phyloP scores from a whole-genome alignment of 495 filamentous ascomycete species.

The Lepidopterella palustris region DNA sequence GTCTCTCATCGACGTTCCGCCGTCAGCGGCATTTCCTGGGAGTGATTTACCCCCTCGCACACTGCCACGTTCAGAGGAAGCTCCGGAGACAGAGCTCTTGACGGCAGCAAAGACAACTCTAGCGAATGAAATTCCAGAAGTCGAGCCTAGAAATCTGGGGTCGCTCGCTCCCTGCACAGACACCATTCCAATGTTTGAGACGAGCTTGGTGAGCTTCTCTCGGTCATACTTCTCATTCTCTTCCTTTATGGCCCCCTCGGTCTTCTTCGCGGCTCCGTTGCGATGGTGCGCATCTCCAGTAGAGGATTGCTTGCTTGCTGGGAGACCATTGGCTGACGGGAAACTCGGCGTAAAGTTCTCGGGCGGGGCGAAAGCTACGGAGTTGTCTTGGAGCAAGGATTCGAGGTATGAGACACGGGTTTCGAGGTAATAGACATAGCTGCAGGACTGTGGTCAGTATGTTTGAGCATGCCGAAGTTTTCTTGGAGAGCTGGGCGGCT shows the following conservation, averaged over 20 bases:
- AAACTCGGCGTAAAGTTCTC: constrained; percentile 63
- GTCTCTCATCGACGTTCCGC: constrained; percentile 71
- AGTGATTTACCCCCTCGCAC: constrained; percentile 27
- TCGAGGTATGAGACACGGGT: constrained; percentile 78
- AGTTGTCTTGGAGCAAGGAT: constrained; percentile 60
- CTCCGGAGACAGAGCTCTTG: constrained; percentile 63
- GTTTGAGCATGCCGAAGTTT: not conserved
- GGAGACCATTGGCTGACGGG: constrained; percentile 9
- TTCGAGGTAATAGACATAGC: constrained; percentile 93
- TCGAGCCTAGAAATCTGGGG: constrained; percentile 74
- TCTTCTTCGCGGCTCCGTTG: constrained; percentile 15
- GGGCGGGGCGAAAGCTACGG: constrained; percentile 64
- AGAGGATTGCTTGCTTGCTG: constrained; percentile 8
- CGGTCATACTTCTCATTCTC: constrained; percentile 49
- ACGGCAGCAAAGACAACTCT: constrained; percentile 91
- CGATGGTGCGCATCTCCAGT: not conserved
- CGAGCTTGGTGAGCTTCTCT: constrained; percentile 63
- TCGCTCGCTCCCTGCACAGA: constrained; percentile 71
- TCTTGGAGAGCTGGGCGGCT: not conserved
- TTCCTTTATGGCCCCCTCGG: constrained; percentile 26
- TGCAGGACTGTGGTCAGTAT: constrained; percentile 33
- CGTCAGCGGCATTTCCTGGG: constrained; percentile 17
- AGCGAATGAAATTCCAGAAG: constrained; percentile 90
- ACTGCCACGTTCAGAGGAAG: constrained; percentile 53
- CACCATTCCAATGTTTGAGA: constrained; percentile 68